These are phyloP conservation scores for Malus sieversii DNA, from an alignment of 306 rosid genomes.

Conservation along the genomic window DNA sequence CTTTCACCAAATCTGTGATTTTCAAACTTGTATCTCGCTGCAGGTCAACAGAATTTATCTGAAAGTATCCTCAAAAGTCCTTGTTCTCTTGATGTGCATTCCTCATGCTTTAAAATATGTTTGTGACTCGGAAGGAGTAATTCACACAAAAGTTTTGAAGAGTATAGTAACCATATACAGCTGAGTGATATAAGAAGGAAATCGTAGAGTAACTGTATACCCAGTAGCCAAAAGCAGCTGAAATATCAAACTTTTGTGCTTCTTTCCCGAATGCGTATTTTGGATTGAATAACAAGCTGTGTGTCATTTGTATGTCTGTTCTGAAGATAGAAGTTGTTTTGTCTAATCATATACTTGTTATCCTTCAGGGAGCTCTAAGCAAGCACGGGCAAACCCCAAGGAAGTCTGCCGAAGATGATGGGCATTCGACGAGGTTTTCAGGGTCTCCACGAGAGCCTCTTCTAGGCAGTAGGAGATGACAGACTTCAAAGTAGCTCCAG, in stretches of 20 bases:
- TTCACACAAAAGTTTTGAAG: background rate
- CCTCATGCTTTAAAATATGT: background rate
- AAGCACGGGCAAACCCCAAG: constrained; percentile 29
- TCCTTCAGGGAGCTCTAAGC: constrained; percentile 48
- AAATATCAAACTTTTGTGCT: background rate
- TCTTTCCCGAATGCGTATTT: background rate
- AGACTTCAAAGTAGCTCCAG: background rate
- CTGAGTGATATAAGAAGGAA: background rate
- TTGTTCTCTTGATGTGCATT: background rate
- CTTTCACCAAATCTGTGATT: background rate
- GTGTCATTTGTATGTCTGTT: background rate
- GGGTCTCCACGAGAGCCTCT: constrained; percentile 22
- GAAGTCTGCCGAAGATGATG: constrained; percentile 22
- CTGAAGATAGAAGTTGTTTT: background rate
- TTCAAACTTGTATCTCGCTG: background rate
- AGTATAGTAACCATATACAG: background rate
- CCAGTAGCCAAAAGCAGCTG: background rate
- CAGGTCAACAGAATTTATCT: background rate
- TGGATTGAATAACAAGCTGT: background rate
- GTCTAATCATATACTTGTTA: constrained; percentile 12
- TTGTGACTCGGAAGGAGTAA: background rate
- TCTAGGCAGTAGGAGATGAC: constrained; percentile 18
- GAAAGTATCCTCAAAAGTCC: background rate
- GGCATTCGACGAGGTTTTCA: constrained; percentile 18
- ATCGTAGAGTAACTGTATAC: background rate